These are phyloP conservation scores for Kurtzmaniella quercitrusa DNA, from an alignment of 1,139 yeast genomes.

Conservation along the genomic window DNA sequence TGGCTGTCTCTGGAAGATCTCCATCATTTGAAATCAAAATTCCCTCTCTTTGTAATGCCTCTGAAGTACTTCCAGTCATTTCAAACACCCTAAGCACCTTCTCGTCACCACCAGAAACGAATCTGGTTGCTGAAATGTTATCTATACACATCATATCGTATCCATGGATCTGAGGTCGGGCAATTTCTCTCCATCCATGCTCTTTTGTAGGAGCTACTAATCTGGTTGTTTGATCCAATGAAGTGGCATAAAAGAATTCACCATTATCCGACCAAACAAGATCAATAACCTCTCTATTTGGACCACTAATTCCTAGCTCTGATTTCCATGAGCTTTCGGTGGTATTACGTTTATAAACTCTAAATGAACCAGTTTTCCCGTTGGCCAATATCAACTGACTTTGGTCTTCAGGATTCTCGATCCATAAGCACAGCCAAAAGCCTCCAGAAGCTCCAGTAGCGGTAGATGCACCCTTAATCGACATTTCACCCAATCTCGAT, in stretches of 20 bases:
- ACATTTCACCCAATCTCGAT: conserved; percentile 81
- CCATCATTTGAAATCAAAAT: conserved; percentile 22
- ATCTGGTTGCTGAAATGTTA: conserved; percentile 54
- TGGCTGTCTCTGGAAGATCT: conserved; percentile 70
- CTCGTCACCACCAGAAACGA: conserved; percentile 95
- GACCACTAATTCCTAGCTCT: conserved; percentile 67
- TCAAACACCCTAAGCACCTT: conserved; percentile 87
- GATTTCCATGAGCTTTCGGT: conserved; percentile 44
- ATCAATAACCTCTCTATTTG: conserved; percentile 71
- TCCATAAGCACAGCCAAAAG: conserved; percentile 90
- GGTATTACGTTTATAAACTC: conserved; percentile 56
- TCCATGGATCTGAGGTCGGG: conserved; percentile 97
- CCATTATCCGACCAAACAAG: conserved; percentile 73
- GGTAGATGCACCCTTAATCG: conserved; percentile 94
- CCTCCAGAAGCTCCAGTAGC: conserved; percentile 99
- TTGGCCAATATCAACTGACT: conserved; percentile 62
- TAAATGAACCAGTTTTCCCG: conserved; percentile 91
- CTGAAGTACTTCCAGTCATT: conserved; percentile 77
- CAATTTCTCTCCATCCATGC: conserved; percentile 81
- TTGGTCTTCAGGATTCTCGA: conserved; percentile 32
- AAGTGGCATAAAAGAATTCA: conserved; percentile 65
- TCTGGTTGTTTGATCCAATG: conserved; percentile 91
- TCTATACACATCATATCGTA: conserved; percentile 91
- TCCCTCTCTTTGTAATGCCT: conserved; percentile 53
- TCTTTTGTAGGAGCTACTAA: conserved; percentile 49